Evolutionary conservation across 2,329 filamentous ascomycete genomes (phyloP).

Genomic region (Penicillium sp.): DNA sequence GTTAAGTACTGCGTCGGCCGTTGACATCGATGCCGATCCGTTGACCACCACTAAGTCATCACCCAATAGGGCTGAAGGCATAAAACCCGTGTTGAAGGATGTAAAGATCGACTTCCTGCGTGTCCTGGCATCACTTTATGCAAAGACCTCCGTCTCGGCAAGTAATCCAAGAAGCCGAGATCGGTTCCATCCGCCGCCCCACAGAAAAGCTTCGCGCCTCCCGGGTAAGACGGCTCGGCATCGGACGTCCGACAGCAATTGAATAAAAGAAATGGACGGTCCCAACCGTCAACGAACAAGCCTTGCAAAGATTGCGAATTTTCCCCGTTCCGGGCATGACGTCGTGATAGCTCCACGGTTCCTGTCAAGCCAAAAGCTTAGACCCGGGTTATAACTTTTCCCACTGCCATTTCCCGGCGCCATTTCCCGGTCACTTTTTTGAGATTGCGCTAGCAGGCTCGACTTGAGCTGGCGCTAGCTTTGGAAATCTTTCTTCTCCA

Average conservation of each 20-base stretch:
- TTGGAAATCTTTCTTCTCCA: neutral
- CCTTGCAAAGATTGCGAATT: neutral
- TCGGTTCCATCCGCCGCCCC: slow-evolving; percentile 2
- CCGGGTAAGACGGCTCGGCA: slow-evolving; percentile 31
- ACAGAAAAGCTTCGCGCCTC: slow-evolving; percentile 7
- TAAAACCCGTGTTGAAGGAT: neutral
- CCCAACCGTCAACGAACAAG: neutral
- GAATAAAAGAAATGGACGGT: slow-evolving; percentile 1
- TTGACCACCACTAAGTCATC: neutral
- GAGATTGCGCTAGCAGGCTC: neutral
- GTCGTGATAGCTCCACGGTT: neutral
- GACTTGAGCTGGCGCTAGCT: neutral
- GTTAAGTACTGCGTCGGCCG: neutral
- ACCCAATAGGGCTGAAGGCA: neutral
- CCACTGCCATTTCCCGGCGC: neutral
- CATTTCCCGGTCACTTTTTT: neutral
- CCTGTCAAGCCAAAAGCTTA: neutral
- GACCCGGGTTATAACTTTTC: slow-evolving; percentile 8
- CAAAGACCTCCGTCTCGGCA: neutral
- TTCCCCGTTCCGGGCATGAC: neutral
- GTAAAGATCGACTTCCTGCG: neutral
- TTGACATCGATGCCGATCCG: neutral
- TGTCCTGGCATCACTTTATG: neutral
- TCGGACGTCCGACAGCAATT: slow-evolving; percentile 19
- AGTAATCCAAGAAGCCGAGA: slow-evolving; percentile 1